Conservation (phyloP, 805 yeast species). For the Saccharomycopsis sp. region DNA sequence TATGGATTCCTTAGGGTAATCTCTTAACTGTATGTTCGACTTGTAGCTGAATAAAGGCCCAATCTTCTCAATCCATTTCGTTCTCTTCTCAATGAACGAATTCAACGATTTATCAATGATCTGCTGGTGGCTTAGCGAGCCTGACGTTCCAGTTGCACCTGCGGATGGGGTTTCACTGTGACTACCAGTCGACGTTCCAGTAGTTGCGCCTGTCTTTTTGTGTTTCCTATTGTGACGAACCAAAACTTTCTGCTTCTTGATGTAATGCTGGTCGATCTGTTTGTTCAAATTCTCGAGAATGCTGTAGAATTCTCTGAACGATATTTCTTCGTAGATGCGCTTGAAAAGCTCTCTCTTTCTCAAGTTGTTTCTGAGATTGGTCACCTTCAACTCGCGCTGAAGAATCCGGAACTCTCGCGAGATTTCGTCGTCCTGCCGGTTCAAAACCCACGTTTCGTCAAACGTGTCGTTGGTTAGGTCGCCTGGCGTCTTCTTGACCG, state of each 20-base stretch:
- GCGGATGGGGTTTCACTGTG: slow-evolving; percentile 25
- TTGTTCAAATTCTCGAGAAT: slow-evolving; percentile 91
- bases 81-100: slow-evolving; percentile 77
- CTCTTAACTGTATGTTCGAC: slow-evolving; percentile 51
- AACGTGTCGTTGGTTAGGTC: slow-evolving; percentile 22
- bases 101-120: slow-evolving; percentile 74
- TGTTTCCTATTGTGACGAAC: slow-evolving; percentile 55
- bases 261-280: slow-evolving; percentile 92
- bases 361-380: slow-evolving; percentile 55
- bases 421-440: slow-evolving; percentile 90
- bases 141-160: slow-evolving; percentile 31
- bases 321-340: slow-evolving; percentile 76
- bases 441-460: slow-evolving; percentile 66
- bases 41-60: slow-evolving; percentile 74
- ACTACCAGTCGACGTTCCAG: slow-evolving; percentile 21
- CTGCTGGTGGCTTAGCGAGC: slow-evolving; percentile 43
- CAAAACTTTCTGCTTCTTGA: slow-evolving; percentile 72
- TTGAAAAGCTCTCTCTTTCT: slow-evolving; percentile 65
- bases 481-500: slow-evolving; percentile 12
- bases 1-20: slow-evolving; percentile 61
- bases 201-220: slow-evolving; percentile 29
- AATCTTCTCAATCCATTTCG: slow-evolving; percentile 81
- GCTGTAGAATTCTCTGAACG: slow-evolving; percentile 89
- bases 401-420: slow-evolving; percentile 73
- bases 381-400: slow-evolving; percentile 60